Percentiles rank a stretch among this genome's conserved stretches.
phyloP scores from a whole-genome alignment of 108 stramenopile genomes.

The Nitzschia sp. region DNA sequence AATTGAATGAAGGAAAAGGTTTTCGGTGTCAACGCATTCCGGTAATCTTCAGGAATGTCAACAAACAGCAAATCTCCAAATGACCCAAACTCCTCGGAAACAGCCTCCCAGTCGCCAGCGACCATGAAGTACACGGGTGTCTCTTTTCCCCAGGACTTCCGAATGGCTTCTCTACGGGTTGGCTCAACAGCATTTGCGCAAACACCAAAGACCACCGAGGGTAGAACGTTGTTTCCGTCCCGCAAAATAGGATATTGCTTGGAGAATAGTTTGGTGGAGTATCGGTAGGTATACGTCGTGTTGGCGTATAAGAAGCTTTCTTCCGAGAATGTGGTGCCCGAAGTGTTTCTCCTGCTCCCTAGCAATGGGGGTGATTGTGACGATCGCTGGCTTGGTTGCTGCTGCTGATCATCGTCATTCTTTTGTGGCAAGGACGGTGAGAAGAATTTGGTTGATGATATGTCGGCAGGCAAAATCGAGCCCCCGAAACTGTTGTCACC shows the following conservation, averaged over 20 bases:
- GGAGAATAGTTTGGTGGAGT: constrained; percentile 1
- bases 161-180: not conserved
- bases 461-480: not conserved
- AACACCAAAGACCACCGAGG: not conserved
- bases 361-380: too few species aligned
- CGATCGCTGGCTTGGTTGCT: too few species aligned
- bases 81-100: not conserved
- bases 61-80: not conserved
- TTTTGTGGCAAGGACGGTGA: too few species aligned
- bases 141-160: constrained; percentile 17
- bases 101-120: not conserved
- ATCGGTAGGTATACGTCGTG: not conserved
- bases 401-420: too few species aligned
- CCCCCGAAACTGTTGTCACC: not conserved
- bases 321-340: not conserved
- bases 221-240: not conserved
- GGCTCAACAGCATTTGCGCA: constrained; percentile 5
- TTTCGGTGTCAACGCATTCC: not conserved
- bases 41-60: not conserved
- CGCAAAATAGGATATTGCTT: not conserved
- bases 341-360: not conserved
- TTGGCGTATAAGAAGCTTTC: constrained; percentile 12
- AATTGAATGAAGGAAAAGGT: not conserved
- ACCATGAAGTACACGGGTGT: not conserved
- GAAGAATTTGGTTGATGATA: too few species aligned